Conservation (phyloP, 2,329 filamentous ascomycete species). For the Ilyonectria mors-panacis region DNA sequence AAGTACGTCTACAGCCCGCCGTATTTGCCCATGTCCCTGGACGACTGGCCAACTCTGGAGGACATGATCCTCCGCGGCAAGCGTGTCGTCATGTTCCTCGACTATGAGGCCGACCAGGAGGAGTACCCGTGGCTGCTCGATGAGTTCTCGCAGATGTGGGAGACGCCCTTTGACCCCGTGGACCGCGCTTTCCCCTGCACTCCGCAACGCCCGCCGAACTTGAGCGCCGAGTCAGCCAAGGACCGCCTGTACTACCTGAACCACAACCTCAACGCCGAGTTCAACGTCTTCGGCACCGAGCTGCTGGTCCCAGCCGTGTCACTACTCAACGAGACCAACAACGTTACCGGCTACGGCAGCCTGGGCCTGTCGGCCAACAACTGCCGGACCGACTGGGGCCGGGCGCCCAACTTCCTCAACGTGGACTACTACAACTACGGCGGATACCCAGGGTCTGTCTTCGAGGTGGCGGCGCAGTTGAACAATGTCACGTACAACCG, state of each 20-base stretch:
- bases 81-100: slow-evolving; percentile 85
- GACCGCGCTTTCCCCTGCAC: slow-evolving; percentile 81
- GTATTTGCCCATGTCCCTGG: slow-evolving; percentile 77
- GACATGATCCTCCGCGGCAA: slow-evolving; percentile 81
- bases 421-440: slow-evolving; percentile 90
- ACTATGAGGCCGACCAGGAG: slow-evolving; percentile 86
- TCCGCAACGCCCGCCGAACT: slow-evolving; percentile 80
- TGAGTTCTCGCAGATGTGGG: slow-evolving; percentile 91
- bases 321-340: slow-evolving; percentile 81
- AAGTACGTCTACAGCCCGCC: slow-evolving; percentile 82
- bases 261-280: slow-evolving; percentile 89
- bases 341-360: slow-evolving; percentile 74
- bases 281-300: slow-evolving; percentile 74
- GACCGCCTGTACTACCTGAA: slow-evolving; percentile 86
- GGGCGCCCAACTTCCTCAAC: slow-evolving; percentile 82
- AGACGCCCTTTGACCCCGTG: slow-evolving; percentile 85
- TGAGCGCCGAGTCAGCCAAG: slow-evolving; percentile 67
- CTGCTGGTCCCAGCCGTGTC: slow-evolving; percentile 81
- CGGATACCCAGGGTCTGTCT: slow-evolving; percentile 78
- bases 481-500: slow-evolving; percentile 81
- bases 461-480: slow-evolving; percentile 77
- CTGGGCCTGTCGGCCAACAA: slow-evolving; percentile 75
- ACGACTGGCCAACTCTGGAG: slow-evolving; percentile 87
- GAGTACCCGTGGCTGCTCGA: slow-evolving; percentile 88
- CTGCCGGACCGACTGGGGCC: slow-evolving; percentile 74